Evolutionary conservation across 257 asterid species (phyloP), one percentile per base, ranked within the genome.

Genomic region (Striga asiatica): DNA sequence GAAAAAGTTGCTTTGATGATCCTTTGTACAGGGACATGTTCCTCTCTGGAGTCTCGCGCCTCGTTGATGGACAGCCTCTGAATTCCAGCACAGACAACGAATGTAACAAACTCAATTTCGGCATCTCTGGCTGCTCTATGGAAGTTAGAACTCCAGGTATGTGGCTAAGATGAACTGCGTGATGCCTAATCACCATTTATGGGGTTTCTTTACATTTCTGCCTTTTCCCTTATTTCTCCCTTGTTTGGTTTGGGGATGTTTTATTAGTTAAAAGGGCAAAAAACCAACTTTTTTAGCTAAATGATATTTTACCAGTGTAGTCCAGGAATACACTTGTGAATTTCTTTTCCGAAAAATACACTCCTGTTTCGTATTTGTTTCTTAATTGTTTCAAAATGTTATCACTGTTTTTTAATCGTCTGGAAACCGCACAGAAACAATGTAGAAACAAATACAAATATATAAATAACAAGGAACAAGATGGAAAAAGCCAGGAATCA

Each of bases 1-100:
- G 94, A 60, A 85, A 74, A 73, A 85, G 95, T 75, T 83, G 97
- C 77, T 89, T 89, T 73, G 74, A 68, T 21, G 88, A 81, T 67
- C 77, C 93, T 20, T 60, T 71, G 43, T 85, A 70, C 59, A 73
- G 72, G 66, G 88, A 81, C 28, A 78, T 81, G 58, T 89, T 89
- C 77, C 73, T 73, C 63, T 74, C 94, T 70, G 95, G 81, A 58
- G 67, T 82, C 38, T 74, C 82, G 17, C 77, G 62, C 71, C 73
- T 71, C 50, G 21, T 65, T 54, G 80, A 84, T 71, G 84, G 73
- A 25, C 76, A 61, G 57, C 57, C 76, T 47, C 50, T 50, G 53
- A 81, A 69, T 68, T 72, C 75, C 31, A 72, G 61, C 69, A 71
- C 77, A 18, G 82, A 79, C 57, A 77, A 71, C 27, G 92, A 80